These are phyloP conservation scores for Xylaria intraflava DNA, from an alignment of 495 filamentous ascomycete genomes.

Conservation along the genomic window DNA sequence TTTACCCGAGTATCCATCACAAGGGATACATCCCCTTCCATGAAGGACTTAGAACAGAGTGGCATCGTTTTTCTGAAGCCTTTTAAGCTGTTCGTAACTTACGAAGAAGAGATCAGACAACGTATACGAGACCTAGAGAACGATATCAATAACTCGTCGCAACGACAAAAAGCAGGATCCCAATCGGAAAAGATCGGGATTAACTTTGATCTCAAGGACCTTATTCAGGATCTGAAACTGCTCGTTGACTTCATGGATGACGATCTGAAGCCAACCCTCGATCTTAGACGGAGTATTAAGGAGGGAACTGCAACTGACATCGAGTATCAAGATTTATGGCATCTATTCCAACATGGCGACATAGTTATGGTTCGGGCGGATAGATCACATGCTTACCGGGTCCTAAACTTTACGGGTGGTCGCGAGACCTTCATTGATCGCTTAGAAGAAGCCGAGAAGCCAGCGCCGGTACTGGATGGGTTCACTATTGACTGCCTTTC, in stretches of 20 bases:
- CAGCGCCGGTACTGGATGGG: neutral
- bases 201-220: neutral
- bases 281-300: neutral
- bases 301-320: neutral
- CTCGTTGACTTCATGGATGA: constrained; percentile 5
- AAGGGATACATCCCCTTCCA: neutral
- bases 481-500: constrained; percentile 2
- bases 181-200: neutral
- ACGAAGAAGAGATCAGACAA: neutral
- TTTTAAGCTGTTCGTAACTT: neutral
- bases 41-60: neutral
- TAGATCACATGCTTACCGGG: neutral
- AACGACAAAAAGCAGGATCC: neutral
- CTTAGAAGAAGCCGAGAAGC: neutral
- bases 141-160: neutral
- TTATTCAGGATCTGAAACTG: neutral
- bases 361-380: neutral
- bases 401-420: constrained; percentile 5
- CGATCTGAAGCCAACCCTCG: neutral
- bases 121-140: neutral
- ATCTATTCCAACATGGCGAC: neutral
- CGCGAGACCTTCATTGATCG: neutral
- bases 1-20: neutral
- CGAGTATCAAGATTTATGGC: constrained; percentile 4
- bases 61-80: neutral